A percentile compares a stretch with the other conserved stretches of the same genome.
phyloP scores from a whole-genome alignment of 768 basidiomycete species.

The Xerocomellus intermedius region DNA sequence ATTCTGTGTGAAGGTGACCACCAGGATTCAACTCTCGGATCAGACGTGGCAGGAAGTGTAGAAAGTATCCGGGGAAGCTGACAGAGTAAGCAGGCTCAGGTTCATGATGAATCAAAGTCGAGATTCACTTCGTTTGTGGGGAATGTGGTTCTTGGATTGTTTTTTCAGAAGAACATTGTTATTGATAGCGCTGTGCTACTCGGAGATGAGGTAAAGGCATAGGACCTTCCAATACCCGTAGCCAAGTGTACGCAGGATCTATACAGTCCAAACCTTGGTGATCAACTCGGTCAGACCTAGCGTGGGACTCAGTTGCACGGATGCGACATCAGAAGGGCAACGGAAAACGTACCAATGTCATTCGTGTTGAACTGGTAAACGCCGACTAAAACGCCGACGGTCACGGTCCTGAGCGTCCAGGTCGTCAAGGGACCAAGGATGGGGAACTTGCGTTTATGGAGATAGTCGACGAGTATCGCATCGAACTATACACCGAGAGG shows the following conservation, averaged over 20 bases:
- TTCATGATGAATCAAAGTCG: not conserved
- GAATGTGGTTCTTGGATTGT: not conserved
- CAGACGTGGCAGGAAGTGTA: too few species aligned
- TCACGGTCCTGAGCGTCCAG: conserved; percentile 79
- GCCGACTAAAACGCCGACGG: conserved; percentile 81
- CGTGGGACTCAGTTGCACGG: not conserved
- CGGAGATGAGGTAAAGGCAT: not conserved
- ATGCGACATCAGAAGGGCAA: not conserved
- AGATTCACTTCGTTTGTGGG: not conserved
- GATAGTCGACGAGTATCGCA: conserved; percentile 76
- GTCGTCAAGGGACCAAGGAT: conserved; percentile 59
- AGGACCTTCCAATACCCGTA: not conserved
- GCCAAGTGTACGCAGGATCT: conserved; percentile 10
- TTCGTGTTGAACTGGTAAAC: conserved; percentile 99
- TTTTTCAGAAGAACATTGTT: too few species aligned
- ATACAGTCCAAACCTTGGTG: conserved; percentile 81
- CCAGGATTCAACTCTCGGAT: not conserved
- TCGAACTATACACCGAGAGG: conserved; percentile 56
- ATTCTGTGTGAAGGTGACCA: not conserved
- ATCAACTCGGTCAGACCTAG: conserved; percentile 85
- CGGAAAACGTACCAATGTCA: conserved; percentile 76
- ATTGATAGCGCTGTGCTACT: not conserved
- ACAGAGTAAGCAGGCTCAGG: conserved; percentile 9
- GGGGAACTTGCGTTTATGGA: conserved; percentile 95
- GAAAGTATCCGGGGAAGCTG: too few species aligned